These are phyloP conservation scores for Rhynchosporium secalis DNA, from an alignment of 2,329 filamentous ascomycete genomes.

Conservation along the genomic window DNA sequence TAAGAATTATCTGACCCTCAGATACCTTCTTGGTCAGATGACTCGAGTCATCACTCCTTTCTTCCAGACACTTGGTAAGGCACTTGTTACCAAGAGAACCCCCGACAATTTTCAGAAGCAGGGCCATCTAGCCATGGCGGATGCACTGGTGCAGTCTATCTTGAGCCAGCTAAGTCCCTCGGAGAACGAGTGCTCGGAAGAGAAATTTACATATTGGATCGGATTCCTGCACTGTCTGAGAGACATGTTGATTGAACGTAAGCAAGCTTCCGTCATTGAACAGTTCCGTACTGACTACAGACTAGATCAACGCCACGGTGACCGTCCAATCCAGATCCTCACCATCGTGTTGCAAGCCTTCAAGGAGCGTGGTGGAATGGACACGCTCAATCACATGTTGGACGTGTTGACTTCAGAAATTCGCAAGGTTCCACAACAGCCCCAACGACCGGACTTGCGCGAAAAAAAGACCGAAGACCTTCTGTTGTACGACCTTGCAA, in stretches of 20 bases:
- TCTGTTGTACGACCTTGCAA: constrained; percentile 45
- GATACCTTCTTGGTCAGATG: constrained; percentile 75
- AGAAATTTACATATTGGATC: constrained; percentile 79
- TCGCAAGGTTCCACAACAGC: constrained; percentile 40
- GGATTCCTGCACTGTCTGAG: constrained; percentile 76
- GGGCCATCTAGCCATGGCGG: constrained; percentile 56
- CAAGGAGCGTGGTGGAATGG: constrained; percentile 76
- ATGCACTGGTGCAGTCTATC: constrained; percentile 69
- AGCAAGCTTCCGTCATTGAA: constrained; percentile 34
- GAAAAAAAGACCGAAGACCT: constrained; percentile 38
- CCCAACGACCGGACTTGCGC: constrained; percentile 35
- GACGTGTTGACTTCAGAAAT: constrained; percentile 64
- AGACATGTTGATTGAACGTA: constrained; percentile 74
- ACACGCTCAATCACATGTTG: constrained; percentile 71
- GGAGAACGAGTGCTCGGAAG: constrained; percentile 49
- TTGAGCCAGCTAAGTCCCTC: constrained; percentile 61
- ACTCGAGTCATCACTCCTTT: constrained; percentile 80
- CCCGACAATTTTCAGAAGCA: constrained; percentile 60
- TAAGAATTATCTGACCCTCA: constrained; percentile 77
- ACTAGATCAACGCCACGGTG: constrained; percentile 31
- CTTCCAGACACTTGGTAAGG: constrained; percentile 81
- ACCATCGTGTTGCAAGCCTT: constrained; percentile 84
- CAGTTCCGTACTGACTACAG: background rate
- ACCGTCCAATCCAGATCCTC: constrained; percentile 52
- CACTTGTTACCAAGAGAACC: constrained; percentile 72